phyloP scores from a whole-genome alignment of 2,329 filamentous ascomycete species.

The Thermomyces lanuginosus region DNA sequence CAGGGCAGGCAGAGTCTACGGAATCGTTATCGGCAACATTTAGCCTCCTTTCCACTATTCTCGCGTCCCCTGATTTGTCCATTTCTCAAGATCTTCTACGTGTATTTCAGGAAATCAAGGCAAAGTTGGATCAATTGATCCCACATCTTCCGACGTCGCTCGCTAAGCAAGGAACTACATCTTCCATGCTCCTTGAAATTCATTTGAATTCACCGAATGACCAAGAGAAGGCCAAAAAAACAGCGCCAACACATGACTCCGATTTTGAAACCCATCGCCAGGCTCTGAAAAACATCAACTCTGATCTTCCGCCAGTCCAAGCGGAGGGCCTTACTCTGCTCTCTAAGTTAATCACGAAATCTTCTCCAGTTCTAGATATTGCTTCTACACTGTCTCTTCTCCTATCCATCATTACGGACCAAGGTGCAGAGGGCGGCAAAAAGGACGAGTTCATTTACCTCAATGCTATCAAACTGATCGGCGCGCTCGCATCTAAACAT shows the following conservation, averaged over 20 bases:
- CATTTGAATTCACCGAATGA: constrained; percentile 16
- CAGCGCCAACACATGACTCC: constrained; percentile 12
- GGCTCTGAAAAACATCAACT: constrained; percentile 25
- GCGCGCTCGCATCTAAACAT: constrained; percentile 24
- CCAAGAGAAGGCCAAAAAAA: constrained; percentile 9
- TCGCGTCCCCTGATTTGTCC: constrained; percentile 26
- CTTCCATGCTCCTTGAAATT: constrained; percentile 28
- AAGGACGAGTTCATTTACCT: constrained; percentile 30
- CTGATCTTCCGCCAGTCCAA: constrained; percentile 26
- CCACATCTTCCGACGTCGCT: constrained; percentile 17
- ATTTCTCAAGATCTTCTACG: constrained; percentile 15
- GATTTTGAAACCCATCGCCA: constrained; percentile 27
- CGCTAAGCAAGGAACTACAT: constrained; percentile 23
- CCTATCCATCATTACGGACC: constrained; percentile 22
- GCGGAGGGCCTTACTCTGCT: constrained; percentile 28
- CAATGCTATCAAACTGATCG: constrained; percentile 27
- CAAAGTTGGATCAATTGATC: constrained; percentile 20
- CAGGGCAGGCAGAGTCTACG: constrained; percentile 14
- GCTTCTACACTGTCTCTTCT: constrained; percentile 26
- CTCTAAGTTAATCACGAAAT: constrained; percentile 22
- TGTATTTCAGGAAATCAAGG: constrained; percentile 18
- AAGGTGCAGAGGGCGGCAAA: constrained; percentile 13
- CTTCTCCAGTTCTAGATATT: constrained; percentile 28
- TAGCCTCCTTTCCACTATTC: constrained; percentile 27
- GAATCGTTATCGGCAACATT: constrained; percentile 26